Evolutionary conservation across 2,329 filamentous ascomycete species (phyloP), one percentile per base, ranked within the genome.

Genomic region (Didymellaceae sp.): DNA sequence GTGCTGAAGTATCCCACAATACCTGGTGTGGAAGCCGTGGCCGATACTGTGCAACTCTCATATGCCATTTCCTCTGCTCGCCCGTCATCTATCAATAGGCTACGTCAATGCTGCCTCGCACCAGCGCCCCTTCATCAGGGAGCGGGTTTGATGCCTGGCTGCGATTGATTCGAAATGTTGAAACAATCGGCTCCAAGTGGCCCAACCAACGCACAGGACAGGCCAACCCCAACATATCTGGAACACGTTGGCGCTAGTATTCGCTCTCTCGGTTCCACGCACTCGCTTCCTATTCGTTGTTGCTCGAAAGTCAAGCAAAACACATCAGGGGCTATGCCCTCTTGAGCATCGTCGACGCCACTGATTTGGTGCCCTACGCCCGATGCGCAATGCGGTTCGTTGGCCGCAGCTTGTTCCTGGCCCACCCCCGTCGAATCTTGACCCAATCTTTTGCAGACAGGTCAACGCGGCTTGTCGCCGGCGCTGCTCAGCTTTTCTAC

Each of bases 361-460:
- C 42, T 25, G 32, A 45, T 21, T 37, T 31, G 37, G 33, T 21
- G 44, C 37, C 45, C 38, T 39, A 46, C 28, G 48, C 47, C 24
- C 38, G 30, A 39, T 33, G 33, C 37, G 48, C 42, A 42, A 45
- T 56, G 55, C 50, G 52, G 55, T 62, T 63, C 53, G 60, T 52
- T 60, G 47, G 50, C 40, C 32, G 30, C 42, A 48, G 55, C 49
- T 40, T 51, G 55, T 62, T 55, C 58, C 56, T 62, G 55, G 46
- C 52, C 39, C 30, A 52, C 48, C 53, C 58, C 62, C 54, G 52
- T 59, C 55, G 45, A 32, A 53, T 55, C 42, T 41, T 61, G 55
- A 42, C 49, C 62, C 62, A 64, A 66, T 66, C 61, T 66, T 54
- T 48, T 46, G 38, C 52, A 62, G 61, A 65, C 62, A 63, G 38